Conservation (phyloP, 495 filamentous ascomycete species). For the Talaromyces trachyspermus region DNA sequence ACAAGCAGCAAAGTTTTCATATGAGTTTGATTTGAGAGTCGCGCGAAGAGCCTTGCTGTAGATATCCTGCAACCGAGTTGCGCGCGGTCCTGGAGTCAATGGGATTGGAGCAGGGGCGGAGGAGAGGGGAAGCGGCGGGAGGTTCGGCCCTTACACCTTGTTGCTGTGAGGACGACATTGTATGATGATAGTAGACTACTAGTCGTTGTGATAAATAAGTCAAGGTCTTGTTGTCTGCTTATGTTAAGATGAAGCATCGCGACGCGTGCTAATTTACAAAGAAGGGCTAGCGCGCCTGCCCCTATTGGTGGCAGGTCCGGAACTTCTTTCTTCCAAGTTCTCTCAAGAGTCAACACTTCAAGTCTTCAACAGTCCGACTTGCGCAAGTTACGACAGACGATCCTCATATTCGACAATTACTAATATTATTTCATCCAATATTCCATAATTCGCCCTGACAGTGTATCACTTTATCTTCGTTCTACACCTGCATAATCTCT, state of each 20-base stretch:
- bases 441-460: no score
- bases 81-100: slow-evolving; percentile 66
- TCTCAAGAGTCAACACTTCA: no score
- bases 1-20: slow-evolving; percentile 74
- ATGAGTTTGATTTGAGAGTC: slow-evolving; percentile 66
- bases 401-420: no score
- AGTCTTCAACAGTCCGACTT: no score
- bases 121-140: slow-evolving; percentile 40
- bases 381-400: no score
- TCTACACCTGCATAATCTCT: neutral
- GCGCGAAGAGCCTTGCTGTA: slow-evolving; percentile 61
- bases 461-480: no score
- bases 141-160: neutral
- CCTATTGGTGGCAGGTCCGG: slow-evolving; percentile 1
- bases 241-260: slow-evolving; percentile 1
- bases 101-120: slow-evolving; percentile 50
- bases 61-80: slow-evolving; percentile 59
- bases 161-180: neutral
- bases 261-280: neutral
- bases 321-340: no score
- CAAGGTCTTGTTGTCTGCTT: neutral
- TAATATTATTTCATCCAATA: no score
- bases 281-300: neutral
- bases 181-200: no score
- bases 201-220: no score